Conservation (phyloP, 2,329 filamentous ascomycete species). For the Fusarium phyllophilum region DNA sequence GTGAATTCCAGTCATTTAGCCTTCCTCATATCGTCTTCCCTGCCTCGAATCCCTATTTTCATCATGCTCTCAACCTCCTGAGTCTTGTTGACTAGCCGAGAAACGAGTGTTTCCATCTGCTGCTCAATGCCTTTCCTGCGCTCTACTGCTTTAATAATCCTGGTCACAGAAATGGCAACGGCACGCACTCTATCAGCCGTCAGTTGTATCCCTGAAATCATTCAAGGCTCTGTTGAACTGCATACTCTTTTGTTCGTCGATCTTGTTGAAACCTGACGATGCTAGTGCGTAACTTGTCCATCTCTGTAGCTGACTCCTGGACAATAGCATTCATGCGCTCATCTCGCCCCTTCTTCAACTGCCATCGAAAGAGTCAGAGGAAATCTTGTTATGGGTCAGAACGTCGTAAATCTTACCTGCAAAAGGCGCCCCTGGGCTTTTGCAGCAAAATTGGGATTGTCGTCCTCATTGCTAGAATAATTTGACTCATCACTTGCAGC, state of each 20-base stretch:
- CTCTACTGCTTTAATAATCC: conserved; percentile 38
- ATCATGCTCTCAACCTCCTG: conserved; percentile 46
- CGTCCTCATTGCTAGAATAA: conserved; percentile 31
- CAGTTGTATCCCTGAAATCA: neutral
- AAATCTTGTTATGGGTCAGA: no score
- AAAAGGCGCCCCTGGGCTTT: conserved; percentile 44
- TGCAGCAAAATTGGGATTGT: conserved; percentile 39
- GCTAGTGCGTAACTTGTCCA: conserved; percentile 41
- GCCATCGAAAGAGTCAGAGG: neutral
- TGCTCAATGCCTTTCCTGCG: conserved; percentile 43
- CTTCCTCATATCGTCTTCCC: conserved; percentile 40
- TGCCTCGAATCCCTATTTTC: conserved; percentile 42
- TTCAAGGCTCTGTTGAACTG: neutral
- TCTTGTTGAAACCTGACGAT: conserved; percentile 38
- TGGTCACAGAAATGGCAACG: conserved; percentile 25
- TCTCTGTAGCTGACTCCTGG: conserved; percentile 35
- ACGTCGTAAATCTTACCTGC: conserved; percentile 25
- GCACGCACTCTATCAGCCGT: conserved; percentile 25
- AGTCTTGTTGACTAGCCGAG: conserved; percentile 29
- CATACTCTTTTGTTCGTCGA: conserved; percentile 39
- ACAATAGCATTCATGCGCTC: conserved; percentile 40
- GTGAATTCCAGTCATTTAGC: neutral
- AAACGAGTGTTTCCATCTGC: conserved; percentile 42
- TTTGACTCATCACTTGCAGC: conserved; percentile 22
- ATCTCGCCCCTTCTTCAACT: conserved; percentile 48